Evolutionary conservation across 352 stramenopile genomes (phyloP).

Genomic region (Globisporangium spiculum): DNA sequence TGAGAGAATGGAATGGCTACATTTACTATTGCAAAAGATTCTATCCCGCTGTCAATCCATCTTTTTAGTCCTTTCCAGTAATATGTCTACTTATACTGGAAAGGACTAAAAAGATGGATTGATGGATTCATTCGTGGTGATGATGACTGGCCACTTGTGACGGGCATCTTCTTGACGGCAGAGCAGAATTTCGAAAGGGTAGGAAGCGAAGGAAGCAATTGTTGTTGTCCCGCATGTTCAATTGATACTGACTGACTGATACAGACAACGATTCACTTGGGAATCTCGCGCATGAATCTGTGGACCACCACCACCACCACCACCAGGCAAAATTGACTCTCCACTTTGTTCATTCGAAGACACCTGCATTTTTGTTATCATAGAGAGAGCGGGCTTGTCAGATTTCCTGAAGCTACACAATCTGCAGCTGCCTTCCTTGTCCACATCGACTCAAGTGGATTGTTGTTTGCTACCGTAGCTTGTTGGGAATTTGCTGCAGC

Average conservation of each 20-base stretch:
- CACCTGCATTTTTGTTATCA: too few relatives aligned
- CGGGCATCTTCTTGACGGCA: neutral
- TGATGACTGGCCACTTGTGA: neutral
- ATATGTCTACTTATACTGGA: neutral
- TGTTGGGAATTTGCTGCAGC: neutral
- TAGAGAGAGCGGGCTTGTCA: too few relatives aligned
- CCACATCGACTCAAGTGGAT: neutral
- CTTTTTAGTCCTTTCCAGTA: too few relatives aligned
- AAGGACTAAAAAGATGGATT: neutral
- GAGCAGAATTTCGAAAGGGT: neutral
- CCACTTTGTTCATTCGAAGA: too few relatives aligned
- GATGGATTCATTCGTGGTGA: neutral
- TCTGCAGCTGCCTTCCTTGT: neutral
- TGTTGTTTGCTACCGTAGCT: neutral
- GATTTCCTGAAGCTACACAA: neutral
- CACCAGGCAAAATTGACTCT: too few relatives aligned
- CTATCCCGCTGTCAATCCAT: neutral
- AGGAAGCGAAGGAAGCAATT: neutral
- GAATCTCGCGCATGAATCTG: neutral
- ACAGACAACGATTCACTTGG: neutral
- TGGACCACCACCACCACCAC: neutral
- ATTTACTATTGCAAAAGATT: neutral
- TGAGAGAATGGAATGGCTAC: slow-evolving; percentile 2
- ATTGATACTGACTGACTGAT: neutral
- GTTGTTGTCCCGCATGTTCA: neutral